phyloP scores from a whole-genome alignment of 495 filamentous ascomycete genomes.

The Tuber indicum region DNA sequence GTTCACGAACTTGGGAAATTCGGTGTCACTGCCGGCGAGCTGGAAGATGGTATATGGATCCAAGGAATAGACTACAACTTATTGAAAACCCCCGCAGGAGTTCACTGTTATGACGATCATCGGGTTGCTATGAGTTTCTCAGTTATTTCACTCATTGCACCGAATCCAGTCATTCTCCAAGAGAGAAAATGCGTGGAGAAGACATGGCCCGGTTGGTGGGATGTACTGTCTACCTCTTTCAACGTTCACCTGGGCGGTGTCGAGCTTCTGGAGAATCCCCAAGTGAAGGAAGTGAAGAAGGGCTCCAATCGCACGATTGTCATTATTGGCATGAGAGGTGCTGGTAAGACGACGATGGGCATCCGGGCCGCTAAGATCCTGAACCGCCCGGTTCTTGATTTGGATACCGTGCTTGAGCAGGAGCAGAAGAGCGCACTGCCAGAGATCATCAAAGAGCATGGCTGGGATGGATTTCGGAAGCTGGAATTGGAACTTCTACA shows the following conservation, averaged over 20 bases:
- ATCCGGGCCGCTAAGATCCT: constrained; percentile 71
- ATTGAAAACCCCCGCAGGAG: constrained; percentile 55
- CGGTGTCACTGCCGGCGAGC: constrained; percentile 75
- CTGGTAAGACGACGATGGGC: constrained; percentile 91
- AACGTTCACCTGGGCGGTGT: constrained; percentile 64
- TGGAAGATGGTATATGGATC: constrained; percentile 87
- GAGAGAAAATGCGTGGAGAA: constrained; percentile 93
- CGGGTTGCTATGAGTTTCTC: constrained; percentile 98
- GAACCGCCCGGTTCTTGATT: constrained; percentile 70
- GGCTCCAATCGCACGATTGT: constrained; percentile 59
- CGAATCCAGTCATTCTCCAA: constrained; percentile 66
- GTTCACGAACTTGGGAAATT: constrained; percentile 94
- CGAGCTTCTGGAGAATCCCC: constrained; percentile 49
- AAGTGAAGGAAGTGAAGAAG: constrained; percentile 40
- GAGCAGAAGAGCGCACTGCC: constrained; percentile 68
- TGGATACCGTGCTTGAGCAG: constrained; percentile 78
- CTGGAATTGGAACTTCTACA: constrained; percentile 71
- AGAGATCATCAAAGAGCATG: constrained; percentile 67
- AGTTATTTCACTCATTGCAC: constrained; percentile 72
- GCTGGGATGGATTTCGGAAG: constrained; percentile 84
- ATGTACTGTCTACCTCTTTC: constrained; percentile 70
- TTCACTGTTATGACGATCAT: constrained; percentile 97
- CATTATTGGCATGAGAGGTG: constrained; percentile 96
- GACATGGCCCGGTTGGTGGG: constrained; percentile 99
- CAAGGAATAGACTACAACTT: constrained; percentile 58